phyloP scores from a whole-genome alignment of 23 red algal genomes.

The Chondrus crispus region DNA sequence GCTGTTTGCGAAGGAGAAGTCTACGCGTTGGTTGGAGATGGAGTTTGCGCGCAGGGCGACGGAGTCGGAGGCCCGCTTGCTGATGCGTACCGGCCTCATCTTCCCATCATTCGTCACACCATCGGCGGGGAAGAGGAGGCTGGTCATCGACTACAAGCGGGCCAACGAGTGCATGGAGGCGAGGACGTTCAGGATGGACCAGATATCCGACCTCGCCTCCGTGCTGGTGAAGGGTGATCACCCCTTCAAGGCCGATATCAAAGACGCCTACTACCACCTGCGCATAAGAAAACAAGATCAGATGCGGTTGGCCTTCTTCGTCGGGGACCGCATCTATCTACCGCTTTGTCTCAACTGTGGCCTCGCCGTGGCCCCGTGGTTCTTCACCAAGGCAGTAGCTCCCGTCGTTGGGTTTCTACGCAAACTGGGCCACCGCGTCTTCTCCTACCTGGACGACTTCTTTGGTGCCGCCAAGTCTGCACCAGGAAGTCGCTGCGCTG shows the following conservation, averaged over 20 bases:
- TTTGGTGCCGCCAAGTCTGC: too few relatives aligned
- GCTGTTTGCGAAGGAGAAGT: neutral
- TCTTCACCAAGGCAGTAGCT: too few relatives aligned
- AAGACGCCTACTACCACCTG: neutral
- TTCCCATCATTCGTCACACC: neutral
- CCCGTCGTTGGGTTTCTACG: too few relatives aligned
- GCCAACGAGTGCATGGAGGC: neutral
- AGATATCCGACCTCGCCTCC: neutral
- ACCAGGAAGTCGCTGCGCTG: too few relatives aligned
- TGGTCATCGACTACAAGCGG: neutral
- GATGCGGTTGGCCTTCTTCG: neutral
- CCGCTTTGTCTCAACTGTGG: too few relatives aligned
- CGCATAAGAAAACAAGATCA: neutral
- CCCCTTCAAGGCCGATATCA: neutral
- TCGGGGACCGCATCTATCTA: too few relatives aligned
- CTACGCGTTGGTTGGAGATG: neutral
- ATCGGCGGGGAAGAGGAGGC: neutral
- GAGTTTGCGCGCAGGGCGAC: neutral
- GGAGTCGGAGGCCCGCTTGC: neutral
- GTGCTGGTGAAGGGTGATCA: neutral
- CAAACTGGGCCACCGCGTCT: too few relatives aligned
- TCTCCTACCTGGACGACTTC: too few relatives aligned
- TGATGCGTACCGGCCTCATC: neutral
- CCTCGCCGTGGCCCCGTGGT: too few relatives aligned
- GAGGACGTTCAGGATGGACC: neutral